Base-by-base conservation (phyloP, 2,329 filamentous ascomycete species). In the Colletotrichum tamarilloi region DNA sequence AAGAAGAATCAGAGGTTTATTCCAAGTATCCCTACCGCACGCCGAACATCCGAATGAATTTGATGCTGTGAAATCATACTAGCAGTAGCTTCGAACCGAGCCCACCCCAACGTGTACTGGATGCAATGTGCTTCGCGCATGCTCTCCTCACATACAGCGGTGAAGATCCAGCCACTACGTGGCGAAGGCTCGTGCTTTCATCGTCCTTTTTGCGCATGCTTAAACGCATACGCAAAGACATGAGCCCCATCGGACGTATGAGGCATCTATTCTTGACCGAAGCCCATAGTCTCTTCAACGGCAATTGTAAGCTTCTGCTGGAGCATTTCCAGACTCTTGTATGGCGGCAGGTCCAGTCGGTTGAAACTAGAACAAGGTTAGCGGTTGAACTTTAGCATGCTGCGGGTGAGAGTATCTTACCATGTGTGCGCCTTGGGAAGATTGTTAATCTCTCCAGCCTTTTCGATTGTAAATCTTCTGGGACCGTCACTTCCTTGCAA, bases 231-330 rank as follows among this genome's bases (percentile, higher is more conserved):
- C 22, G 28, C 26, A n/a, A n/a, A 52, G 38, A 38, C 28, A 59
- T 42, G 55, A 22, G 32, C 28, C 32, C 32, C 64, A 11, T 55
- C 11, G 52, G 46, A 59, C 32, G 14, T 30, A 58, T 35, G 30
- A n/a, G 16, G 30, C 69, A 35, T 59, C 46, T 95, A 99, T 87
- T 99, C 97, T 86, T 99, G 97, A 76, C 97, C 97, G 82, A 99
- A 99, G 75, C 97, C 97, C 87, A 99, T 95, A 0, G 97, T 99
- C 87, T 99, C 97, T 85, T 99, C 97, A 68, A 99, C 97, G 30
- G 97, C 97, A 84, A 98, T 97, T 7, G 95, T 97, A 78, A 99
- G 88, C 85, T 99, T 99, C 80, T 92, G 88, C 81, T 96, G 93
- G 77, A 99, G 88, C 78, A 90, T 91, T 75, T 98, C 96, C 79